Evolutionary conservation across 2,329 filamentous ascomycete species (phyloP), one percentile per base, ranked within the genome.

Genomic region (Onygenales sp.): DNA sequence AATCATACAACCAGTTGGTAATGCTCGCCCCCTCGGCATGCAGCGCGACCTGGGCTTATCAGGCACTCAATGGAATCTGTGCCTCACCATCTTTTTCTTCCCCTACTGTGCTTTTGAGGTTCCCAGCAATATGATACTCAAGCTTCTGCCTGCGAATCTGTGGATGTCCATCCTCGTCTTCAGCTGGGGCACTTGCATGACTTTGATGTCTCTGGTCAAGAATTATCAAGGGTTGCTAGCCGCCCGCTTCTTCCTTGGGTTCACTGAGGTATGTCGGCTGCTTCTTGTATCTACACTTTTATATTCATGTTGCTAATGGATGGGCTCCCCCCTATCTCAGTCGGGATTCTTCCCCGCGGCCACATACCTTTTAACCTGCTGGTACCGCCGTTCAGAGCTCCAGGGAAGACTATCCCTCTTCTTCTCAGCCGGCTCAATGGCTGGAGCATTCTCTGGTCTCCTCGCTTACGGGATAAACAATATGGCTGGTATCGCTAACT

Each of bases 91-190:
- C 36, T 73, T 72, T 63, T 74, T 72, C 63, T 63, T 68, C 35
- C 63, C 68, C 5, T 73, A 72, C 54, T 62, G 62, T 14, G 55
- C 64, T 14, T 64, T 70, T 49, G 69, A 72, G 53, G 65, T 73
- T 7, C 64, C 71, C 32, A 70, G 65, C 57, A 75, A 75, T 56
- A 55, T 75, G 17, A 64, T 73, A 17, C 63, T 75, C 55, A 44
- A 44, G 21, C 61, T 77, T 50, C 8, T 38, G 36, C 73, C 76
- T 5, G 80, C 78, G 2, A 75, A 72, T 1, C 58, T 76, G 50
- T 80, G 75, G 72, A 74, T 80, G 21, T 72, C 75, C 6, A 71
- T 65, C 56, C 75, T 80, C 59, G 77, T 75, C 65, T 57, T 73
- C 42, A 58, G 57, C 53, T 44, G 10, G 64, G 68, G 66, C 59